Conservation (phyloP, 2,329 filamentous ascomycete genomes). For the Madurella fahalii region DNA sequence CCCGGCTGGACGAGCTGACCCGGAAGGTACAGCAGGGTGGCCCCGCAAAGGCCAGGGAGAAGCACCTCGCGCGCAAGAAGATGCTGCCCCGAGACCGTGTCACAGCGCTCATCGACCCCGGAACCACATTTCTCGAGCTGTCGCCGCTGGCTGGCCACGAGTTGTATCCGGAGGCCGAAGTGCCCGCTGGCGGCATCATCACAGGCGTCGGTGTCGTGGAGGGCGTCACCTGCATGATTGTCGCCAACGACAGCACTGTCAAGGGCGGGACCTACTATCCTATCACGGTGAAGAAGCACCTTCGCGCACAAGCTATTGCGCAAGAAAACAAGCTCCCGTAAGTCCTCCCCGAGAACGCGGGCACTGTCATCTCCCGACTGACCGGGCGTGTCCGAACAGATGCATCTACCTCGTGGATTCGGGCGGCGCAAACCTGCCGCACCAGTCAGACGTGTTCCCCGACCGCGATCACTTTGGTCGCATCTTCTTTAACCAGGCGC, state of each 20-base stretch:
- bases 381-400: slow-evolving; percentile 31
- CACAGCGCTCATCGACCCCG: slow-evolving; percentile 80
- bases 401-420: slow-evolving; percentile 97
- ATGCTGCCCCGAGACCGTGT: slow-evolving; percentile 92
- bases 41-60: slow-evolving; percentile 74
- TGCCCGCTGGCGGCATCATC: slow-evolving; percentile 86
- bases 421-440: slow-evolving; percentile 88
- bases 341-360: slow-evolving; percentile 26
- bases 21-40: slow-evolving; percentile 71
- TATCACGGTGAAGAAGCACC: slow-evolving; percentile 95
- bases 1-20: slow-evolving; percentile 66
- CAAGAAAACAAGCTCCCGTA: slow-evolving; percentile 75
- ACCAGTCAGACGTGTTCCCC: slow-evolving; percentile 94
- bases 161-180: slow-evolving; percentile 80
- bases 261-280: slow-evolving; percentile 97
- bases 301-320: slow-evolving; percentile 86
- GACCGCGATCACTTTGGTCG: slow-evolving; percentile 93
- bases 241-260: slow-evolving; percentile 94
- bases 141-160: slow-evolving; percentile 84
- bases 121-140: slow-evolving; percentile 88
- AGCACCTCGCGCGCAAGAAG: slow-evolving; percentile 83
- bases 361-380: background rate
- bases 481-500: slow-evolving; percentile 97
- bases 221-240: slow-evolving; percentile 86
- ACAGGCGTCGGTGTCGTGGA: slow-evolving; percentile 88